Base-by-base conservation (phyloP, 306 rosid species). In the Vachellia collinsii region DNA sequence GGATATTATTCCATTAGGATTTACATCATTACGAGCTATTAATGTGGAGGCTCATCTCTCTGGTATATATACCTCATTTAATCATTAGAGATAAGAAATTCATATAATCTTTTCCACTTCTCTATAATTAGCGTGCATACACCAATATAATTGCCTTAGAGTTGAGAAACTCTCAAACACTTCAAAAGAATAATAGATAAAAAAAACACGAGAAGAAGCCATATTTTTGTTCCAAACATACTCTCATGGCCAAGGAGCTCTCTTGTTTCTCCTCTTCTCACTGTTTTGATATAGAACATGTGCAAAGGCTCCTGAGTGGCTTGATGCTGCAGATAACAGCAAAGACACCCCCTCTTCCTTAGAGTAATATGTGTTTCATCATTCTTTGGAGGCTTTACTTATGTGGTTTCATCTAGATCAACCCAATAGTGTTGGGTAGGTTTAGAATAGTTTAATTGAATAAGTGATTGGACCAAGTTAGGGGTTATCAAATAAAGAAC, bases 91-190 rank as follows among this genome's bases (percentile, higher is more conserved):
- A 29, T 29, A 29, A 29, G 34, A 29, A 29, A 29, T 29, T 29
- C 34, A 29, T 29, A 29, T 29, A 29, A 29, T 29, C 34, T 29
- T 29, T 29, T 29, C 34, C 34, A 29, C 34, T 29, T 29, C 2
- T 29, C 34, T 29, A 29, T 29, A 29, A 29, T 29, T 29, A 29
- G 1, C 34, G n/a, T n/a, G 78, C 63, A 90, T 80, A 69, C 86
- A 83, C 71, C 78, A 25, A 47, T 81, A 87, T 9, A 88, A 81
- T 53, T 90, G 88, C 82, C 83, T 86, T 84, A 48, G 10, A 42
- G 54, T 48, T 48, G n/a, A 48, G 54, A 48, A 48, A 8, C 46
- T 42, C 46, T 1, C 10, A 6, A 7, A 48, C 7, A 4, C 54
- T 48, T 48, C 7, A 13, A 48, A 48, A 48, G n/a, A 4, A 47